Conservation (phyloP, 2,329 filamentous ascomycete genomes). For the Paraphoma chrysanthemicola region DNA sequence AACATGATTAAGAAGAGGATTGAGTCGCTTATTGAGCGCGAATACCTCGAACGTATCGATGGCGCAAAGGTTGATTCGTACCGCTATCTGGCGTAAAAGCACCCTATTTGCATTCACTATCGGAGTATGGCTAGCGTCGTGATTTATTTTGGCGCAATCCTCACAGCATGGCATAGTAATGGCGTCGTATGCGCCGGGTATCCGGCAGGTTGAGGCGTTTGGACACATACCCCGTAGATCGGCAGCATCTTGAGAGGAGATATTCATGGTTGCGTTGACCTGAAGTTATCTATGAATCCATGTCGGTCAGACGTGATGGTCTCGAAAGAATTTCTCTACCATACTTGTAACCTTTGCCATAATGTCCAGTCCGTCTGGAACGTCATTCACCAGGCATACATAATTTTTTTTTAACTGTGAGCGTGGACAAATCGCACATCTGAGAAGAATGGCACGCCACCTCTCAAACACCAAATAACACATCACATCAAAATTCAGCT, state of each 20-base stretch:
- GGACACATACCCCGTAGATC: neutral
- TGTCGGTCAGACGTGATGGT: no score
- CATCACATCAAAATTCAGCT: no score
- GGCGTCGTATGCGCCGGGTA: neutral
- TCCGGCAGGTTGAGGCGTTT: neutral
- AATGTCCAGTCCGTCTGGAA: no score
- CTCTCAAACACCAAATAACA: no score
- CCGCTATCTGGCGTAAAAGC: slow-evolving; percentile 71
- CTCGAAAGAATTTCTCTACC: no score
- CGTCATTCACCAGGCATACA: no score
- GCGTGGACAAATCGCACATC: no score
- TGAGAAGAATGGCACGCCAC: no score
- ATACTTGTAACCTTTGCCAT: no score
- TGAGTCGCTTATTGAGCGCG: slow-evolving; percentile 76
- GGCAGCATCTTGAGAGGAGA: neutral
- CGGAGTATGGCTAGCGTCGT: neutral
- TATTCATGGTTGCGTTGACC: no score
- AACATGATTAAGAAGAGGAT: slow-evolving; percentile 82
- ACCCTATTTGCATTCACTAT: neutral
- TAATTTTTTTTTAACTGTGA: no score
- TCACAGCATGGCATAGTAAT: neutral
- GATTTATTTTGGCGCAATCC: neutral
- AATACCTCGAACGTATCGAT: slow-evolving; percentile 81
- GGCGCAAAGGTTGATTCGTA: slow-evolving; percentile 68
- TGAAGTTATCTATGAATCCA: no score